Evolutionary conservation across 2,329 filamentous ascomycete species (phyloP).

Genomic region (Sclerotinia sclerotiorum): DNA sequence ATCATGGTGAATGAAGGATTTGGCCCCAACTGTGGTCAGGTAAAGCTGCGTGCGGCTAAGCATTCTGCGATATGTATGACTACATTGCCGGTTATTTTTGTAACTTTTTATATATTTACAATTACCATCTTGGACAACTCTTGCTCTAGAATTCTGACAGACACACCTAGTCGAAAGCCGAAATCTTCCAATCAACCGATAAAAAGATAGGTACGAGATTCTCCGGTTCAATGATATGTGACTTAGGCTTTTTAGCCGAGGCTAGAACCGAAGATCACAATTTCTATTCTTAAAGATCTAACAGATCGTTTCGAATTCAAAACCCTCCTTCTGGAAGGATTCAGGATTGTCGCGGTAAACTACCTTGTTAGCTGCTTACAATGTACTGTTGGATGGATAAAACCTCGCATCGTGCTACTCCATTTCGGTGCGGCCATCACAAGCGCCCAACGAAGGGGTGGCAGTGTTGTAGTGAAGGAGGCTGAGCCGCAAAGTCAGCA

Average conservation of each 20-base stretch:
- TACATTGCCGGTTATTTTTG: background rate
- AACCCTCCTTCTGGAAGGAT: background rate
- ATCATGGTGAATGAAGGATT: constrained; percentile 9
- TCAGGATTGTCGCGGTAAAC: background rate
- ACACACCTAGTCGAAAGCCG: background rate
- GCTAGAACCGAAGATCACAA: background rate
- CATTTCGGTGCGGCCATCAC: background rate
- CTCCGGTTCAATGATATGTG: background rate
- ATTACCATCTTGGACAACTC: background rate
- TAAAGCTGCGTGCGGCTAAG: constrained; percentile 17
- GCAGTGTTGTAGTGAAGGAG: background rate
- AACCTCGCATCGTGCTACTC: background rate
- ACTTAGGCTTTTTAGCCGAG: background rate
- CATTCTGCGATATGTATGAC: background rate
- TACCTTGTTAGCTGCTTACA: background rate
- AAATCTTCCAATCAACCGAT: background rate
- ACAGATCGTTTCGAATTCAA: constrained; percentile 12
- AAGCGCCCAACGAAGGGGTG: background rate
- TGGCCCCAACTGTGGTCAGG: constrained; percentile 5
- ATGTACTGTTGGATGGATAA: background rate
- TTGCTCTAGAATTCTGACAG: background rate
- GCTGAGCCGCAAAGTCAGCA: background rate
- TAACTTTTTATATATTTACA: background rate
- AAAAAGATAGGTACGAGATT: background rate
- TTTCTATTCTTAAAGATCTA: background rate